Base-by-base conservation (phyloP, 2,329 filamentous ascomycete genomes). In the Plenodomus lindquistii region DNA sequence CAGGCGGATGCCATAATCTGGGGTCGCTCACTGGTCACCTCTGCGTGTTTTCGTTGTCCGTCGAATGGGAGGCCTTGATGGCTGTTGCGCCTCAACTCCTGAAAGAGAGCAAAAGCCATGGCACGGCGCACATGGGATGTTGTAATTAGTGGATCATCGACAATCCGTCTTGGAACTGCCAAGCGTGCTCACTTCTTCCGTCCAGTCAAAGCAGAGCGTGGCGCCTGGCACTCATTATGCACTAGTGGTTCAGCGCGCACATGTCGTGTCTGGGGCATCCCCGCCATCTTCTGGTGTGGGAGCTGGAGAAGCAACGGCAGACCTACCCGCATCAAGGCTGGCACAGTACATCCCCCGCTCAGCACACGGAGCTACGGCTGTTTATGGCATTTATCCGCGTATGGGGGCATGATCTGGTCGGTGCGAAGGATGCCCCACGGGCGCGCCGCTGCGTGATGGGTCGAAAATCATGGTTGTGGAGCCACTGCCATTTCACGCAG, bases 91-190 rank as follows among this genome's bases (percentile, higher is more conserved):
- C 40, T 42, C 22, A 18, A 31, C 40, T 46, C 44, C 46, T 44
- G 37, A 51, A 50, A 37, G 38, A 29, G 38, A 16, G 44, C n/a
- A 34, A 10, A 16, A n/a, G 21, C 20, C 42, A 52, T 53, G 49
- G 51, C 56, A 24, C 27, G 47, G 54, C 51, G 40, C 34, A 43
- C 27, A 36, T 15, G 27, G 16, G 16, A 19, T 34, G 36, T 35
- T 44, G 42, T 36, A 44, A 60, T 57, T 60, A 46, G 57, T 60
- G 57, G 57, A 50, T 36, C 37, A 37, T 36, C 50, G 18, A 46
- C 44, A 38, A 22, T 48, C 51, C 56, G 56, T 59, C 56, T 59
- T 57, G 56, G 54, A 41, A 45, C 17, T 31, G 59, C 60, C 60
- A 60, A 63, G 60, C n/a, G 20, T 16, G 34, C 1, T 8, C 34